Conservation (phyloP, 371 early-diverging fungal species). For the Dipsacomyces acuminosporus region DNA sequence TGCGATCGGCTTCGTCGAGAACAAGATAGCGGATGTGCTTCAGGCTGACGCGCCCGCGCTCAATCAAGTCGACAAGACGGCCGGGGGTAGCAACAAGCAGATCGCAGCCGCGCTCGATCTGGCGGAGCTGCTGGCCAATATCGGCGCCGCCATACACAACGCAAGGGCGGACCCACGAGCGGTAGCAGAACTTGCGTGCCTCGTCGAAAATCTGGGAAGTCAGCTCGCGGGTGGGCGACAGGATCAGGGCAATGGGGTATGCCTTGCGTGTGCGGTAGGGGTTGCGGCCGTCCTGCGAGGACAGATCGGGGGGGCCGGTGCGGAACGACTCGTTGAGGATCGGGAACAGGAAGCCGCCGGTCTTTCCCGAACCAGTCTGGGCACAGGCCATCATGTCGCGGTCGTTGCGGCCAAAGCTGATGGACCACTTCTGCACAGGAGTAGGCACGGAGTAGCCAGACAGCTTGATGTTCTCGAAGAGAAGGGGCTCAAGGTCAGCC, state of each 20-base stretch:
- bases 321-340: conserved; percentile 85
- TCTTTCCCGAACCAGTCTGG: conserved; percentile 92
- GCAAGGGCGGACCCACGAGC: conserved; percentile 86
- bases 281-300: conserved; percentile 54
- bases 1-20: conserved; percentile 99
- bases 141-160: conserved; percentile 98
- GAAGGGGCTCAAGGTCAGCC: conserved; percentile 72
- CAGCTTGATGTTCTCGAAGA: conserved; percentile 86
- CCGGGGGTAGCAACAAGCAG: conserved; percentile 98
- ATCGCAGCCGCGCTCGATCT: conserved; percentile 90
- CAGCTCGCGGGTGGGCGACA: conserved; percentile 98
- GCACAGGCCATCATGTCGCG: conserved; percentile 86
- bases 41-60: conserved; percentile 82
- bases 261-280: conserved; percentile 84
- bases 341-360: conserved; percentile 87
- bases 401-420: conserved; percentile 61
- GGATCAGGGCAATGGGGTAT: conserved; percentile 74
- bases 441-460: conserved; percentile 91
- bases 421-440: conserved; percentile 82
- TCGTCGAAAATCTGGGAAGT: conserved; percentile 91
- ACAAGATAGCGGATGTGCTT: conserved; percentile 81
- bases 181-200: conserved; percentile 81
- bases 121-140: conserved; percentile 83
- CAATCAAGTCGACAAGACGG: conserved; percentile 92
- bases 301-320: conserved; percentile 67